These are phyloP conservation scores for Lachnum nothofagi DNA, from an alignment of 2,329 filamentous ascomycete species.

Conservation along the genomic window DNA sequence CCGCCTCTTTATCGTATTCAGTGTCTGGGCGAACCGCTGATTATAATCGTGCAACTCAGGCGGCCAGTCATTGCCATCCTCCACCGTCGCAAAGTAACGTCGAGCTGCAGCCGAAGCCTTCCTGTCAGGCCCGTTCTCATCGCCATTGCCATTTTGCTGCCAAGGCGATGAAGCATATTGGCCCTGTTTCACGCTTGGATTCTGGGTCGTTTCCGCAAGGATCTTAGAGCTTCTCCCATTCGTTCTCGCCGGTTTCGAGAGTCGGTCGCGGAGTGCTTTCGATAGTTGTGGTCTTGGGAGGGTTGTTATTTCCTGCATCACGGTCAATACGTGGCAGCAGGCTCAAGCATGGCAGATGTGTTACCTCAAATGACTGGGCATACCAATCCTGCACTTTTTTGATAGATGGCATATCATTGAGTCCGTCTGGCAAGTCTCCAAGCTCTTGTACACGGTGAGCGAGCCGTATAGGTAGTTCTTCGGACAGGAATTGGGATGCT, in stretches of 20 bases:
- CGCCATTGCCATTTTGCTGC: constrained; percentile 37
- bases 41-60: constrained; percentile 94
- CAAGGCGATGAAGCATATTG: constrained; percentile 64
- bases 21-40: constrained; percentile 76
- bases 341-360: constrained; percentile 24
- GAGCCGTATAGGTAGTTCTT: constrained; percentile 93
- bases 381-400: constrained; percentile 96
- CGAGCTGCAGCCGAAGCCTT: constrained; percentile 51
- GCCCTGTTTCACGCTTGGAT: constrained; percentile 80
- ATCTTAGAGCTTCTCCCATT: constrained; percentile 57
- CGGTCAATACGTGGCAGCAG: constrained; percentile 22
- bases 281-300: constrained; percentile 73
- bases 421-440: constrained; percentile 83
- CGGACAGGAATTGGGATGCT: constrained; percentile 95
- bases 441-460: constrained; percentile 96
- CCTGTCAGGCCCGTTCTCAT: constrained; percentile 47
- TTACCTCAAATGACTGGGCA: constrained; percentile 96
- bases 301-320: constrained; percentile 76
- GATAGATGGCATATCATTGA: constrained; percentile 97
- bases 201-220: constrained; percentile 77
- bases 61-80: constrained; percentile 85
- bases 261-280: constrained; percentile 69
- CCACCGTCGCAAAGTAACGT: constrained; percentile 87
- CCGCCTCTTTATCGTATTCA: constrained; percentile 90
- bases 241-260: constrained; percentile 60